These are phyloP conservation scores for Mimosa bimucronata DNA, from an alignment of 306 rosid species.

Conservation along the genomic window DNA sequence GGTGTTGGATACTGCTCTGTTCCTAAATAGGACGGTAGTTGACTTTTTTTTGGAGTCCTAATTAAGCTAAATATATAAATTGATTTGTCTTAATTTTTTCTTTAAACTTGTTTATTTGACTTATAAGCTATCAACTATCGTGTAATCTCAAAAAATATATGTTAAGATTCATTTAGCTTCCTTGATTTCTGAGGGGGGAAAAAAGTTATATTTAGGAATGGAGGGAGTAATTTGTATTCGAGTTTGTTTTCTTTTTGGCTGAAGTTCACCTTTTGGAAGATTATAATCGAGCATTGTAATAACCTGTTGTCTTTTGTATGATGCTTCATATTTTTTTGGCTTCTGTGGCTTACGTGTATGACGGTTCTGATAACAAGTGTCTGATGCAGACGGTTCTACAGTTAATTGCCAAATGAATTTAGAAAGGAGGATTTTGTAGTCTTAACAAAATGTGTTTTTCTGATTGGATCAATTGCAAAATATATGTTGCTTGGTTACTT, in stretches of 20 bases:
- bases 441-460: neutral
- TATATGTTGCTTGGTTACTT: constrained; percentile 4
- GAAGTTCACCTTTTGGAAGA: neutral
- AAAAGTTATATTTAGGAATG: too few species aligned
- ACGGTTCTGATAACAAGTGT: neutral
- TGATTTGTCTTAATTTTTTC: too few species aligned
- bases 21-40: too few species aligned
- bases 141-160: too few species aligned
- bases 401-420: neutral
- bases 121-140: too few species aligned
- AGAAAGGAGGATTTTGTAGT: neutral
- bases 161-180: too few species aligned
- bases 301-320: neutral
- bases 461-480: constrained; percentile 10
- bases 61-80: too few species aligned
- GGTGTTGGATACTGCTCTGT: too few species aligned
- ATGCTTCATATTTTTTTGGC: neutral
- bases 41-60: too few species aligned
- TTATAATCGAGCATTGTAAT: neutral
- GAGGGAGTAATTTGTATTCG: neutral
- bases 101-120: too few species aligned
- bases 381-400: neutral
- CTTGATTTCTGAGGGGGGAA: neutral
- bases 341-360: neutral
- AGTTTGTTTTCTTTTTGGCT: neutral